Base-by-base conservation (phyloP, 2,329 filamentous ascomycete genomes). In the Colletotrichum eleusines region DNA sequence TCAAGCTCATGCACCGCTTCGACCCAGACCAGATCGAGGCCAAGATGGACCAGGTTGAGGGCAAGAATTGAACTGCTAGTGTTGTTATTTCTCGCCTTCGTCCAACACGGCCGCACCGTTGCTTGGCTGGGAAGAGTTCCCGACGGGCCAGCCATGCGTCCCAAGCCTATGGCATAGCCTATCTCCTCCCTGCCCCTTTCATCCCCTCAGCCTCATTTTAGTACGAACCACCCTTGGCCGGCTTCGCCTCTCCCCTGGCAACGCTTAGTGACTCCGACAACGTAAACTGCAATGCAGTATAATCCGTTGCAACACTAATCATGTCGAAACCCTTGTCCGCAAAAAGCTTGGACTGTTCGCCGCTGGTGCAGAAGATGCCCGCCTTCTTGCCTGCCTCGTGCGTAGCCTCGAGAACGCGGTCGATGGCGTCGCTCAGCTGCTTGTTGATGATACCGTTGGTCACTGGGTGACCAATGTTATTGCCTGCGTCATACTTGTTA, bases 1-100 rank as follows among this genome's bases (percentile, higher is more conserved):
- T 87, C 66, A 94, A 94, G 79, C 83, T 95, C 58, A 95, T 95
- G 92, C 93, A 95, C 78, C 87, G 91, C 23, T 93, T 95, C 80
- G 91, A 88, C 0, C 82, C 86, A 33, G 87, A 89, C 5, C 87
- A 94, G 69, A 88, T 95, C 2, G 83, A 88, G 72, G 85, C 84
- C 23, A 88, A 90, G 78, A 94, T 95, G 91, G 88, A 94, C 75
- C 81, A 85, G 46, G 86, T 86, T 16, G 85, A 87, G 73, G 74
- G 76, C 59, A 64, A 33, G 28, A 74, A 63, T 26, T 54, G 59
- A 63, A 63, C 20, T 14, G 26, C 28, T 8, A n/a, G n/a, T 38
- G 40, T 48, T 20, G 9, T 33, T 20, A 38, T 65, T 53, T 69
- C 18, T 20, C n/a, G 20, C 7, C 35, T n/a, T 53, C 35, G 20